Evolutionary conservation across 345 rosid species (phyloP).

Genomic region (Capsella bursapastoris): DNA sequence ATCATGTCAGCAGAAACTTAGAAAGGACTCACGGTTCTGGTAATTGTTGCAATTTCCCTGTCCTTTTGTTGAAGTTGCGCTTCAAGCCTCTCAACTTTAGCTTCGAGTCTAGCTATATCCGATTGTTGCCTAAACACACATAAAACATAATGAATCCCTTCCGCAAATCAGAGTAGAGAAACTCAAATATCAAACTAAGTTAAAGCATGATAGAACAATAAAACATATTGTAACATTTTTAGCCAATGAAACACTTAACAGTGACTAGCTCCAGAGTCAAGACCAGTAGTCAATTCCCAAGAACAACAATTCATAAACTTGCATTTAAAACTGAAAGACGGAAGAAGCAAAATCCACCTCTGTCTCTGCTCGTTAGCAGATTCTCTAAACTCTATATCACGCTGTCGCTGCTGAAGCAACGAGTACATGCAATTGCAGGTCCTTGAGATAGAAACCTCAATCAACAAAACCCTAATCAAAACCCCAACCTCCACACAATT

Average conservation of each 20-base stretch:
- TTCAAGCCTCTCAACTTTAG: conserved; percentile 95
- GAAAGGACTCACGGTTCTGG: conserved; percentile 68
- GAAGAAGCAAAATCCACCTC: conserved; percentile 49
- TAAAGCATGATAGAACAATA: neutral
- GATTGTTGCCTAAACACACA: conserved; percentile 60
- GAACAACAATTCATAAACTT: neutral
- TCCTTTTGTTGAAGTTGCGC: conserved; percentile 78
- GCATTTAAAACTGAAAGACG: neutral
- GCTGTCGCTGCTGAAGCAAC: conserved; percentile 90
- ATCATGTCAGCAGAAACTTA: neutral
- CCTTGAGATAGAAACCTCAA: conserved; percentile 89
- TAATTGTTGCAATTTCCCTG: conserved; percentile 95
- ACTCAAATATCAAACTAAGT: conserved; percentile 3
- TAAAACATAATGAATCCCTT: neutral
- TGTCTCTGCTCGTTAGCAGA: conserved; percentile 94
- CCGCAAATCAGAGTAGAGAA: neutral
- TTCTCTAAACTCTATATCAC: conserved; percentile 88
- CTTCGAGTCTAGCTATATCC: conserved; percentile 89
- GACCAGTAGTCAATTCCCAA: neutral
- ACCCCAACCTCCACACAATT: neutral
- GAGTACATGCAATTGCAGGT: conserved; percentile 91
- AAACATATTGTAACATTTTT: neutral
- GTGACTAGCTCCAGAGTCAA: no score
- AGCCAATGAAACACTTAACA: conserved; percentile 18
- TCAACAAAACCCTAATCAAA: conserved; percentile 28